Base-by-base conservation (phyloP, 495 filamentous ascomycete species). In the Hypoxylon rickii region DNA sequence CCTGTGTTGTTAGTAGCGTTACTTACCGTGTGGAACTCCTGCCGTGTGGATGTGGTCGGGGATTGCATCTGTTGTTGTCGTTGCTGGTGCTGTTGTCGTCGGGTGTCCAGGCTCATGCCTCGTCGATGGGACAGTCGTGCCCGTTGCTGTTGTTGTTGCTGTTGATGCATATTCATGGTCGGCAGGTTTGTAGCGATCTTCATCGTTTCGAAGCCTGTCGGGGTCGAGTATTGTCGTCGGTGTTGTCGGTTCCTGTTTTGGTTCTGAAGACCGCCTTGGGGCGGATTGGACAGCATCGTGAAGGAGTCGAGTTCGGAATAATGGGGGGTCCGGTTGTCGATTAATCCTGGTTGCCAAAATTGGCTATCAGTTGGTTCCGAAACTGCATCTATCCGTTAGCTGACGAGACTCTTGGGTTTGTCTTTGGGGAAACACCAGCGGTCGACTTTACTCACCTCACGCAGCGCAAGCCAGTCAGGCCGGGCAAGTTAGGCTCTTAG, bases 171-270 rank as follows among this genome's bases (percentile, higher is more conserved):
- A n/a, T 70, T 61, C 55, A 82, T 80, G 54, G 77, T 79, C 58
- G 82, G 79, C 64, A 87, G 78, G 72, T 75, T 79, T 42, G 76
- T 74, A 20, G 74, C 71, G 64, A 84, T 80, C 79, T 87, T 86
- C 51, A 79, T 75, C 45, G 81, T 80, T 67, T 89, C 86, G 72
- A 87, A 88, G 61, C 79, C 80, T 51, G 83, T 82, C 51, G 91
- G 90, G 65, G 89, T 94, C 64, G 91, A 96, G 66, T 90, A 86
- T 77, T 93, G 90, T 70, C 91, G 89, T 68, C 89, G 84, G 74
- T 96, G 90, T 77, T 83, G 84, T 69, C 84, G 83, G 66, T 84
- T 83, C 69, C 84, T 82, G 66, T 84, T 83, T 72, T 86, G 86
- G 63, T 78, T 75, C 58, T 89, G 84, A 73, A 87, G 78, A 75